Base-by-base conservation (phyloP, 108 stramenopile species). In the Nitzschia sp. region DNA sequence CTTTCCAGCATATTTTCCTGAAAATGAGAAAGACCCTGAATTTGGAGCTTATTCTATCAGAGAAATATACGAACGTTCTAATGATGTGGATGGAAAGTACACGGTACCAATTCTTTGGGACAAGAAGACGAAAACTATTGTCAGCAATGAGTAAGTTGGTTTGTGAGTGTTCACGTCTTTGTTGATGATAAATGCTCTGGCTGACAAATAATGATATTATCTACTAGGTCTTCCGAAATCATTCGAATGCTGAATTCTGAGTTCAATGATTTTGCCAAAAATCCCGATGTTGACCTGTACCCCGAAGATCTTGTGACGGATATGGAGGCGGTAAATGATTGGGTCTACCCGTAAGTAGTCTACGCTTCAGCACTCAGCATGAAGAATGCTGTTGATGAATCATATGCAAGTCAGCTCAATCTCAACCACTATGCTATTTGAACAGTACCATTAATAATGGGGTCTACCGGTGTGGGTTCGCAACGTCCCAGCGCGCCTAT, bases 361-460 rank as follows among this genome's bases (percentile, higher is more conserved):
- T n/a, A n/a, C n/a, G n/a, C n/a, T n/a, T n/a, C n/a, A n/a, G n/a
- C n/a, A n/a, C n/a, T n/a, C n/a, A n/a, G n/a, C n/a, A n/a, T n/a
- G n/a, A n/a, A n/a, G n/a, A n/a, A n/a, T n/a, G n/a, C n/a, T n/a
- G n/a, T n/a, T n/a, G n/a, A n/a, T n/a, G n/a, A n/a, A n/a, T n/a
- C n/a, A n/a, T n/a, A n/a, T n/a, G n/a, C n/a, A n/a, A n/a, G n/a
- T n/a, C n/a, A n/a, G n/a, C n/a, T n/a, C n/a, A n/a, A n/a, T n/a
- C n/a, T n/a, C n/a, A n/a, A n/a, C n/a, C n/a, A n/a, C n/a, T n/a
- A n/a, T n/a, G n/a, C n/a, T 46, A 46, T n/a, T n/a, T n/a, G n/a
- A n/a, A n/a, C n/a, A n/a, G n/a, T 94, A 95, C 80, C 77, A 79
- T 96, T 35, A 96, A 96, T 82, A 93, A 97, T 78, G 97, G 97